Evolutionary conservation across 148 eudicot genomes (phyloP).

Genomic region (Amaranthus cruentus): DNA sequence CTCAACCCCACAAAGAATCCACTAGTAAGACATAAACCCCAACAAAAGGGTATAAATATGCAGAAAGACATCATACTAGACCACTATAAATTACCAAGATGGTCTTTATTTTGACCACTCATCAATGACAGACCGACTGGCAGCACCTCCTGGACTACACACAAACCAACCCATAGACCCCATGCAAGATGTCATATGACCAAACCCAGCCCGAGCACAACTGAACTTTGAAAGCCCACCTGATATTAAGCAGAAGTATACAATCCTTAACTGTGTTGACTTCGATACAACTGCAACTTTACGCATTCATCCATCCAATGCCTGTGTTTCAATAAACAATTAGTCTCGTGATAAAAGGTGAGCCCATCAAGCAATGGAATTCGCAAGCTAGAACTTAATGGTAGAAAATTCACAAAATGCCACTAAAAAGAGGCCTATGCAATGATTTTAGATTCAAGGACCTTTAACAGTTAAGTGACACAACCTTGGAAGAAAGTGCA

Average conservation of each 20-base stretch:
- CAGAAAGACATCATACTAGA: too few species aligned
- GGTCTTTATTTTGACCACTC: too few species aligned
- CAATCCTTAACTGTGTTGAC: background rate
- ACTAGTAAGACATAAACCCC: too few species aligned
- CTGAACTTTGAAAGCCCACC: slow-evolving; percentile 15
- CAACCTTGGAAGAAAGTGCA: background rate
- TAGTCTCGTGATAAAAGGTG: background rate
- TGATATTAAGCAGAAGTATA: slow-evolving; percentile 15
- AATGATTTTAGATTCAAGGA: too few species aligned
- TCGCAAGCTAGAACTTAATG: too few species aligned
- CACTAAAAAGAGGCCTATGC: background rate
- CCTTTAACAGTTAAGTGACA: too few species aligned
- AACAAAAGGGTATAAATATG: too few species aligned
- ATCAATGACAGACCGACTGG: too few species aligned
- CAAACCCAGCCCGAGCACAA: slow-evolving; percentile 22
- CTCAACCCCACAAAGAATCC: too few species aligned
- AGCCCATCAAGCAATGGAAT: too few species aligned
- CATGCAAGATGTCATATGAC: slow-evolving; percentile 12
- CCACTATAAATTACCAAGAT: too few species aligned
- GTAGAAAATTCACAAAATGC: background rate
- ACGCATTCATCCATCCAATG: slow-evolving; percentile 5
- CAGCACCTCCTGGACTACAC: slow-evolving; percentile 9
- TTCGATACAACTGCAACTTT: slow-evolving; percentile 15
- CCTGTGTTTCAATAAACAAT: background rate
- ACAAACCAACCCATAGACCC: slow-evolving; percentile 17